Evolutionary conservation across 768 basidiomycete genomes (phyloP).

Genomic region (Macrolepiota albuminosa): DNA sequence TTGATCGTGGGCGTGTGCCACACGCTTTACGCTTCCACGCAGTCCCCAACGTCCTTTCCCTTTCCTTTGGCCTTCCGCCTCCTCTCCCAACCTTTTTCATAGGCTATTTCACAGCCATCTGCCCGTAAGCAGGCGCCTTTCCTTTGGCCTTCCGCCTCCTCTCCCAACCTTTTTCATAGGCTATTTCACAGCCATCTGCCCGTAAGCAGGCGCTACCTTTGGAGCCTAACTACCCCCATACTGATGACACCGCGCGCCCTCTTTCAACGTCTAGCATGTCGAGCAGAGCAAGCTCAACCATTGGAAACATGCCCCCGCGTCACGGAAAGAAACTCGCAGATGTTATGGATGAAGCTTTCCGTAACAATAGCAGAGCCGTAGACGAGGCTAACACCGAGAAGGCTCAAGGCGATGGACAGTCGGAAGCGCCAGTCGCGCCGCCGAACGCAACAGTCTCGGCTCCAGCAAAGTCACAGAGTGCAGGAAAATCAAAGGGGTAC

Average conservation of each 20-base stretch:
- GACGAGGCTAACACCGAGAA: constrained; percentile 16
- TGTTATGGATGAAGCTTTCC: constrained; percentile 29
- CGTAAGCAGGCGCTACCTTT: background rate
- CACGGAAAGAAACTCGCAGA: constrained; percentile 24
- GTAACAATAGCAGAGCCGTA: constrained; percentile 18
- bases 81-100: background rate
- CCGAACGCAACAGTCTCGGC: background rate
- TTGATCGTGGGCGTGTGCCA: constrained; percentile 18
- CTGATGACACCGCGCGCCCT: constrained; percentile 1
- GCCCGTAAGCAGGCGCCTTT: background rate
- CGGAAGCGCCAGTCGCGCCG: constrained; percentile 15
- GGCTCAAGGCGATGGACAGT: constrained; percentile 23
- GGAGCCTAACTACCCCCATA: background rate
- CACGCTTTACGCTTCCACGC: constrained; percentile 16
- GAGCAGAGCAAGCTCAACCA: constrained; percentile 29
- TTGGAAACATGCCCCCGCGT: constrained; percentile 30
- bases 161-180: background rate
- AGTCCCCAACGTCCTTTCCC: background rate
- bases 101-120: background rate
- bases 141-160: background rate
- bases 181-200: background rate
- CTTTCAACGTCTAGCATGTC: constrained; percentile 21
- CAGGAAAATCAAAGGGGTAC: constrained; percentile 22
- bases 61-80: background rate
- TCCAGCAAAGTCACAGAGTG: constrained; percentile 22